phyloP scores from a whole-genome alignment of 2,329 filamentous ascomycete genomes.

The Phaeosphaeriaceae sp. region DNA sequence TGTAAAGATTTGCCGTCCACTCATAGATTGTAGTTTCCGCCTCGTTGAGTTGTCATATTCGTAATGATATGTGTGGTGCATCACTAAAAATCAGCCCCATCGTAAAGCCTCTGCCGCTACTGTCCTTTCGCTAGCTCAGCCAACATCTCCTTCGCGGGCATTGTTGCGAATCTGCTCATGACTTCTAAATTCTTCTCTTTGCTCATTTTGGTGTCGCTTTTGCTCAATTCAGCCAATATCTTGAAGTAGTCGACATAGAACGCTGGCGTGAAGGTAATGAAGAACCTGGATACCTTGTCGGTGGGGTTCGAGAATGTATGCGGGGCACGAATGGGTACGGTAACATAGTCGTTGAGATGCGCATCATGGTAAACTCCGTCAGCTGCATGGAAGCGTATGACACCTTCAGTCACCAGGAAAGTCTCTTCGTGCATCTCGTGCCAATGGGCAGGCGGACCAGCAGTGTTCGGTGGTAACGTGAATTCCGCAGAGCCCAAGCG shows the following conservation, averaged over 20 bases:
- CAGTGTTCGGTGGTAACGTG: constrained; percentile 56
- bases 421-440: constrained; percentile 65
- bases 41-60: too few species aligned
- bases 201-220: constrained; percentile 55
- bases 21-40: too few species aligned
- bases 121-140: constrained; percentile 26
- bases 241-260: constrained; percentile 67
- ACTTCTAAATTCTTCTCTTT: constrained; percentile 58
- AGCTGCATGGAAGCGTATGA: constrained; percentile 59
- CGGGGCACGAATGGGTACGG: constrained; percentile 61
- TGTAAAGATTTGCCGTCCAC: too few species aligned
- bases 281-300: constrained; percentile 61
- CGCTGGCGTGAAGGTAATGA: constrained; percentile 65
- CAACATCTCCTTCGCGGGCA: constrained; percentile 53
- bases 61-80: too few species aligned
- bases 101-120: neutral
- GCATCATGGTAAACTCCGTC: constrained; percentile 56
- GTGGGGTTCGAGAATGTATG: constrained; percentile 65
- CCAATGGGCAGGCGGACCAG: constrained; percentile 60
- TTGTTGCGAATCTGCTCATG: constrained; percentile 59
- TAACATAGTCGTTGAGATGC: constrained; percentile 61
- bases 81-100: too few species aligned
- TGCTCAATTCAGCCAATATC: constrained; percentile 56
- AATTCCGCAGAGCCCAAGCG: constrained; percentile 57
- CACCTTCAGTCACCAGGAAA: constrained; percentile 62